A percentile compares a stretch with the other conserved stretches of the same genome.
phyloP scores from a whole-genome alignment of 352 stramenopile genomes.

The Globisporangium lucens region DNA sequence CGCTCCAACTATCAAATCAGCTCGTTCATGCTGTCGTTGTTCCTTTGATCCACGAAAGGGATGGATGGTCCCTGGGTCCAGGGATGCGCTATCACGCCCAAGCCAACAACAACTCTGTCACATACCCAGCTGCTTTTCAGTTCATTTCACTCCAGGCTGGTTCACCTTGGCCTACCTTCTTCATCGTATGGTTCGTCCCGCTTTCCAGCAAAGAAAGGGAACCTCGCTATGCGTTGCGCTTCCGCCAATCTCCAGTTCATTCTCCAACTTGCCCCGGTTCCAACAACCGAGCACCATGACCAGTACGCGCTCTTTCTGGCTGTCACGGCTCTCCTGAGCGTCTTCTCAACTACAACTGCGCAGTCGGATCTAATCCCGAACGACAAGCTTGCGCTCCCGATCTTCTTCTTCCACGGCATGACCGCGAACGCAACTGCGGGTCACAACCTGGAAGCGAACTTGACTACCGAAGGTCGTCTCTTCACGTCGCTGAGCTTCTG shows the following conservation, averaged over 20 bases:
- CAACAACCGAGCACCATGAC: neutral
- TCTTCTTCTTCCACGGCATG: conserved; percentile 55
- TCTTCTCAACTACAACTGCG: neutral
- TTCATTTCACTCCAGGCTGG: too few relatives aligned
- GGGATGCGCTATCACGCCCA: too few relatives aligned
- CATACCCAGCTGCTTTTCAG: too few relatives aligned
- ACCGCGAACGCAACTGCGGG: conserved; percentile 23
- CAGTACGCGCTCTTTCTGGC: neutral
- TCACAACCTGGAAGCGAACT: conserved; percentile 24
- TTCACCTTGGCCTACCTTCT: too few relatives aligned
- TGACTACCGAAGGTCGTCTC: conserved; percentile 25
- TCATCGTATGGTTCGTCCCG: neutral
- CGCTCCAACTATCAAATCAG: too few relatives aligned
- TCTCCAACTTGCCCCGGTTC: neutral
- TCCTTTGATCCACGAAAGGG: too few relatives aligned
- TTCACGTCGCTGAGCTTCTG: conserved; percentile 44
- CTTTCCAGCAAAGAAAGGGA: too few relatives aligned
- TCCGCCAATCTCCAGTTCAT: neutral
- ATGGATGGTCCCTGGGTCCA: too few relatives aligned
- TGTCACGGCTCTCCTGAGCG: neutral
- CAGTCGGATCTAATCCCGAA: neutral
- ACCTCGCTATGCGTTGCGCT: neutral
- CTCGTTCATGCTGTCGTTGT: too few relatives aligned
- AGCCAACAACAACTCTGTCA: too few relatives aligned
- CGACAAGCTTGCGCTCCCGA: conserved; percentile 9